Conservation (phyloP, 371 early-diverging fungal species). For the Mortierella sp. region DNA sequence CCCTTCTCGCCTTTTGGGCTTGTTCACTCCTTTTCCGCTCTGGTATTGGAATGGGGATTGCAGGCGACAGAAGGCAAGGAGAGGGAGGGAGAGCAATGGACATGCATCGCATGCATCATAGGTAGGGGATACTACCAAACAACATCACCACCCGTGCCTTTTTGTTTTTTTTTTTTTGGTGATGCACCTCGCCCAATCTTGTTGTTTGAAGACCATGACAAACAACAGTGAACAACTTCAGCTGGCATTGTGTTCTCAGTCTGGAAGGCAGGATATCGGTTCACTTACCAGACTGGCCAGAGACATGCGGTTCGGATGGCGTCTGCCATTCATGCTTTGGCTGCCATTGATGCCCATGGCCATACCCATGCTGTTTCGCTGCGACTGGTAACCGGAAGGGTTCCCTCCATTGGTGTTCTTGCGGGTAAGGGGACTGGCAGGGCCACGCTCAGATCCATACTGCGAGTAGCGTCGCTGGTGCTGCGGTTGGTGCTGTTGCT, state of each 20-base stretch:
- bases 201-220: not conserved
- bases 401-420: constrained; percentile 18
- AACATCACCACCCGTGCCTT: too few species aligned
- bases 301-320: constrained; percentile 46
- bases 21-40: too few species aligned
- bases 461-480: constrained; percentile 54
- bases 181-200: not conserved
- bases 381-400: constrained; percentile 14
- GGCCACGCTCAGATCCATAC: constrained; percentile 43
- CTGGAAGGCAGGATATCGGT: too few species aligned
- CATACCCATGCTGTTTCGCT: constrained; percentile 46
- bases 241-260: too few species aligned
- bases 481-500: constrained; percentile 50
- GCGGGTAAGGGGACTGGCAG: constrained; percentile 46
- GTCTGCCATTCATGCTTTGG: constrained; percentile 34
- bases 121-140: too few species aligned
- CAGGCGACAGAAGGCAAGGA: too few species aligned
- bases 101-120: constrained; percentile 1
- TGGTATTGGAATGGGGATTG: too few species aligned
- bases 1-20: too few species aligned
- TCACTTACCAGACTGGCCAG: constrained; percentile 43
- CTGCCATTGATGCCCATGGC: constrained; percentile 20
- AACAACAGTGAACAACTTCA: too few species aligned
- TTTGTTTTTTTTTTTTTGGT: not conserved
- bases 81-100: constrained; percentile 1